Evolutionary conservation across 352 stramenopile species (phyloP).

Genomic region (Globisporangium polare): DNA sequence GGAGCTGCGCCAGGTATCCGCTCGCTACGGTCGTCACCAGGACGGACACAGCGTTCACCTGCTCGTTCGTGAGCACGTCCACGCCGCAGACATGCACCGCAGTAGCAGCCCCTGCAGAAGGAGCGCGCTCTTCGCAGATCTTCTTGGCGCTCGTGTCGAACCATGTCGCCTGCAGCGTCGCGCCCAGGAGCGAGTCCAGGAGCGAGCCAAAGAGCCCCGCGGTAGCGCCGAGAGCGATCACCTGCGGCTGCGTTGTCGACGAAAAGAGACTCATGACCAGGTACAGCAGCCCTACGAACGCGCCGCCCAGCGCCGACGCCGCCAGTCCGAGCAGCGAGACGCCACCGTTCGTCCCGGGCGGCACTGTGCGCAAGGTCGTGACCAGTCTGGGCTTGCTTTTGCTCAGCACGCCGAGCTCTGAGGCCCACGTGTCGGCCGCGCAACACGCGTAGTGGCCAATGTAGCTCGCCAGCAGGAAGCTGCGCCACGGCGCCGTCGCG

Average conservation of each 20-base stretch:
- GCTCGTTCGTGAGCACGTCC: conserved; percentile 61
- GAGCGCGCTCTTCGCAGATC: conserved; percentile 43
- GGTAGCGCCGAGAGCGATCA: conserved; percentile 50
- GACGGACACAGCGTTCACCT: conserved; percentile 73
- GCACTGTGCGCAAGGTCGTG: conserved; percentile 75
- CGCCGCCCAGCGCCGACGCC: conserved; percentile 80
- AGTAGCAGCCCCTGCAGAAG: background rate
- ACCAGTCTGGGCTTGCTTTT: conserved; percentile 78
- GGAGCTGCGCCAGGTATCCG: conserved; percentile 26
- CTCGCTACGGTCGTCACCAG: conserved; percentile 49
- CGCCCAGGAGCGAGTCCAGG: conserved; percentile 81
- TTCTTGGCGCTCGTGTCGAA: conserved; percentile 50
- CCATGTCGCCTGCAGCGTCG: conserved; percentile 74
- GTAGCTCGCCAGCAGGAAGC: conserved; percentile 66
- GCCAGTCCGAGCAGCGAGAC: conserved; percentile 83
- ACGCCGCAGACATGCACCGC: conserved; percentile 29
- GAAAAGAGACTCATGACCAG: conserved; percentile 37
- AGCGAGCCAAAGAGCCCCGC: conserved; percentile 72
- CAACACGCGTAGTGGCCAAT: conserved; percentile 93
- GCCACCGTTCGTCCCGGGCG: conserved; percentile 92
- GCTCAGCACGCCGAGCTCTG: conserved; percentile 91
- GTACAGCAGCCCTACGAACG: conserved; percentile 84
- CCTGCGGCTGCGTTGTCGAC: conserved; percentile 34
- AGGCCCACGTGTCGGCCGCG: conserved; percentile 93
- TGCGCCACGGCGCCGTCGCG: conserved; percentile 21